Evolutionary conservation across 164 flowering plant species (phyloP).

Genomic region (Protea cynaroides): DNA sequence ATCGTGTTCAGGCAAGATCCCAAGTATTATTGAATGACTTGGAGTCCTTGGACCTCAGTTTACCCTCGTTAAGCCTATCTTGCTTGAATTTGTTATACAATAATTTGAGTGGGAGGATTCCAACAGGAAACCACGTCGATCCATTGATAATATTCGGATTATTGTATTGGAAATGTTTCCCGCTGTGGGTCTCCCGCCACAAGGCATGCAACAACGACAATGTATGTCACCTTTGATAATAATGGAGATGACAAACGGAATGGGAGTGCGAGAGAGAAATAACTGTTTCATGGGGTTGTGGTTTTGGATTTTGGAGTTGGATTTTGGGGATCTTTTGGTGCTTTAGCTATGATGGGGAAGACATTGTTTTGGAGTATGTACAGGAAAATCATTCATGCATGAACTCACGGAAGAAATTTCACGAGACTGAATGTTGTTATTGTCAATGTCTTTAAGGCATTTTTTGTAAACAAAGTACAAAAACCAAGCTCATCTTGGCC

Average conservation of each 20-base stretch:
- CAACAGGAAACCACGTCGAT: constrained; percentile 12
- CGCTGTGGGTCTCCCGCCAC: constrained; percentile 6
- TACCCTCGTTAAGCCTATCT: constrained; percentile 12
- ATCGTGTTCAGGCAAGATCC: constrained; percentile 12
- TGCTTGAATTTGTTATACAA: constrained; percentile 15
- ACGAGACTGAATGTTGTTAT: no score
- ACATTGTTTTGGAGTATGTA: constrained; percentile 2
- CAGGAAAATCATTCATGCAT: neutral
- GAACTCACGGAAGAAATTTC: no score
- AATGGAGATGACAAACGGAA: neutral
- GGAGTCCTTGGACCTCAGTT: constrained; percentile 16
- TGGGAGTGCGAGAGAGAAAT: constrained; percentile 4
- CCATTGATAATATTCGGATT: constrained; percentile 12
- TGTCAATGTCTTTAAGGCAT: no score
- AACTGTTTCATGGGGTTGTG: neutral
- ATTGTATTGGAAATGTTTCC: constrained; percentile 11
- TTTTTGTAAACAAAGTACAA: no score
- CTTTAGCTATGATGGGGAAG: constrained; percentile 5
- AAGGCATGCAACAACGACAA: constrained; percentile 6
- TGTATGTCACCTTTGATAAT: neutral
- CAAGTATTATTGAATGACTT: constrained; percentile 4
- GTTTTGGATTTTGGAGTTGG: constrained; percentile 12
- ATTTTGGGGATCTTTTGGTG: constrained; percentile 8
- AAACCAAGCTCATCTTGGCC: no score
- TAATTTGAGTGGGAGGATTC: constrained; percentile 22